Conservation (phyloP, 164 flowering plant genomes). For the Sedum album region DNA sequence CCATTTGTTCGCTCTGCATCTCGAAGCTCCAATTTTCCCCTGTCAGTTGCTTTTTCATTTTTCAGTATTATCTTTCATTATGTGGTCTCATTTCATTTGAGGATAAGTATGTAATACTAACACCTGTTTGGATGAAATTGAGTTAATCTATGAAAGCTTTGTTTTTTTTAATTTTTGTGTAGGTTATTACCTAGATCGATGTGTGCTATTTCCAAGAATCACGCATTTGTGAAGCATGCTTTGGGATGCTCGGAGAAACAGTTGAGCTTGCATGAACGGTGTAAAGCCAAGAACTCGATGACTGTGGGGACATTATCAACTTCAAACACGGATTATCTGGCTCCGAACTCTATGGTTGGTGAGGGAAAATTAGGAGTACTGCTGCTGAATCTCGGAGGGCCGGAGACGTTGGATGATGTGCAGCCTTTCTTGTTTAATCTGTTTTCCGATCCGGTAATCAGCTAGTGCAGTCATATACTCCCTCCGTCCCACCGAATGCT, state of each 20-base stretch:
- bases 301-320: conserved; percentile 45
- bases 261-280: conserved; percentile 20
- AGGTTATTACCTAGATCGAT: conserved; percentile 1
- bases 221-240: neutral
- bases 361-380: conserved; percentile 83
- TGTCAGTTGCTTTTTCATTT: neutral
- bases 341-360: conserved; percentile 36
- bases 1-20: neutral
- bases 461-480: no score
- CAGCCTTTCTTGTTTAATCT: conserved; percentile 96
- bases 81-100: no score
- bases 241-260: conserved; percentile 31
- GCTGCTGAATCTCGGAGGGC: conserved; percentile 96
- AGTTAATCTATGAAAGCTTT: neutral
- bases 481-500: no score
- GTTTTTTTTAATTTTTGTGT: neutral
- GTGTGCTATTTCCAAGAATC: neutral
- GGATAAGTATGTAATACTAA: no score
- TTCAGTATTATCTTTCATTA: no score
- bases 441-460: conserved; percentile 89
- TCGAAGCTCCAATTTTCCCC: conserved; percentile 2
- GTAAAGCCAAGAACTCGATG: conserved; percentile 21
- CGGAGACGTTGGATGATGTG: conserved; percentile 97
- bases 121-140: neutral
- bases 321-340: conserved; percentile 33